Base-by-base conservation (phyloP, 768 basidiomycete species). In the Termitomyces sp. region DNA sequence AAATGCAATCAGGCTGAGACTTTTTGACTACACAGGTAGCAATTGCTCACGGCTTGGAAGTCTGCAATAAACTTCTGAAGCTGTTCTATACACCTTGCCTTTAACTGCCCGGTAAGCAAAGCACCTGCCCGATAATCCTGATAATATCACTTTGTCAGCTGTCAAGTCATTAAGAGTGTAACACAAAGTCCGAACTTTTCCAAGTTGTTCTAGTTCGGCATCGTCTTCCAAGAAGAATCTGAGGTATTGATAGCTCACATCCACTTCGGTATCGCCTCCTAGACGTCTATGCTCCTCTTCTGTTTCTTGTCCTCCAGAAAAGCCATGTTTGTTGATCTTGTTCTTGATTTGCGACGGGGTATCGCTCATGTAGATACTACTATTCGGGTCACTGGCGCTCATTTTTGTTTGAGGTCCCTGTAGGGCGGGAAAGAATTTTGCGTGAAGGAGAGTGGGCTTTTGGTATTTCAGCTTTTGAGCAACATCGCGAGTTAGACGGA, bases 321-420 rank as follows among this genome's bases (percentile, higher is more conserved):
- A 99, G 2, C 94, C 97, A 66, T 99, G 94, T 63, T 79, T 85
- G 68, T 93, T 97, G 66, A 99, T 84, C 77, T 99, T 99, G 69
- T 94, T 97, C 76, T 97, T 96, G 74, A 99, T 98, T 72, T 95
- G 91, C 55, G 84, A 84, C 3, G 85, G 78, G 57, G 89, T 91
- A 69, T 99, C 97, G 32, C 80, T 92, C 96, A 99, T 98, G 77
- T 82, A 98, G 63, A 99, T 95, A 61, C 91, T 91, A 61, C 88
- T 91, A 72, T 94, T 96, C 21, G 84, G 77, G 70, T 96, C 89
- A 49, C 91, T 94, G 5, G 97, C 97, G 70, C 94, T 97, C 97
- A 99, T 99, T 76, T 99, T 99, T 35, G 94, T 96, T 71, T 97
- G 94, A 2, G 97, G 91, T 42, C 97, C 97, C 72, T 98, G 96